Base-by-base conservation (phyloP, 257 asterid species). In the Cordia subcordata region DNA sequence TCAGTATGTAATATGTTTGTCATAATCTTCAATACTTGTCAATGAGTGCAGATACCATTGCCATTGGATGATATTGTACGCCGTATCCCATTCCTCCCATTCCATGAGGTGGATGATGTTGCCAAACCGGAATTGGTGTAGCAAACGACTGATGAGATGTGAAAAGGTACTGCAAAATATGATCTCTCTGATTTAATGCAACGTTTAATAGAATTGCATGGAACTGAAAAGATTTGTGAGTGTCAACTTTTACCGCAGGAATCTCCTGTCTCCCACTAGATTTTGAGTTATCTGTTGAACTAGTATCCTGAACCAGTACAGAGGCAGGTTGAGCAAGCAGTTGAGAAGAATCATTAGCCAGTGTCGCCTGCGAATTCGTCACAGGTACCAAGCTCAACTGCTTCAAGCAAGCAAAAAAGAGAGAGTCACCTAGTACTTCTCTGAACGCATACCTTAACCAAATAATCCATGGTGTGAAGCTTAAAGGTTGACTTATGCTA, bases 91-190 rank as follows among this genome's bases (percentile, higher is more conserved):
- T 67, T 58, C 73, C 85, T 62, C 72, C 85, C 68, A 66, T 65
- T 58, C 70, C 84, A 38, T 74, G 77, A 66, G 81, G 74, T 16
- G 59, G 78, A 63, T 13, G 70, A 78, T 68, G 72, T 49, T 78
- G 92, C 90, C 94, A 86, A 66, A 77, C 73, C 11, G 80, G 69
- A 72, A 62, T 79, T 39, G 76, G 61, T 23, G 80, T 72, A 68
- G 69, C 32, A 58, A 78, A 76, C 8, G 86, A 62, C 11, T 73
- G 20, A 63, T 68, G 76, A 63, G 78, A 64, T 47, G 80, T 19
- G 63, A 90, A 90, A 70, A 87, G 81, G 55, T 79, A 84, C 97
- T 89, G 87, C 78, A 62, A 16, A 33, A 5, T 33, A 58, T 18
- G 32, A 53, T 47, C 50, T 14, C 49, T 23, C 6, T 27, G 35